Evolutionary conservation across 2,329 filamentous ascomycete species (phyloP).

Genomic region (Ophiognomonia clavigignenti-juglandacearum): DNA sequence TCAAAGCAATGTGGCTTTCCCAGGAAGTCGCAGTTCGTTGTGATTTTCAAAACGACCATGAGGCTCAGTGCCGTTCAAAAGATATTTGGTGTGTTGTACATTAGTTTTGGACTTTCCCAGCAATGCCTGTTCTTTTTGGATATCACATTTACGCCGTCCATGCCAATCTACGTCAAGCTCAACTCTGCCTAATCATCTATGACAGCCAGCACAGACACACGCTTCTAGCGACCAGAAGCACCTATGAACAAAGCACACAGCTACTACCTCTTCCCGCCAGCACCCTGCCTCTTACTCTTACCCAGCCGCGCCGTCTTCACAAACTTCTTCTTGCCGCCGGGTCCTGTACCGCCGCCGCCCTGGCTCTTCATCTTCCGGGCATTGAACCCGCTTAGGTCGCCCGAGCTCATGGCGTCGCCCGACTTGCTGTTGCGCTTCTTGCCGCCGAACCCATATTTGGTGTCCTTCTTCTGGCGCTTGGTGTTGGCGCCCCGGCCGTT

Average conservation of each 20-base stretch:
- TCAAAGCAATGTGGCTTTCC: too few relatives aligned
- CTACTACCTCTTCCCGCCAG: constrained; percentile 29
- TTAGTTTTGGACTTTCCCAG: too few relatives aligned
- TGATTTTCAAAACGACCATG: too few relatives aligned
- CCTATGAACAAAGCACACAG: not conserved
- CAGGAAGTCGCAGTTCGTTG: too few relatives aligned
- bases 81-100: too few relatives aligned
- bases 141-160: too few relatives aligned
- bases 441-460: constrained; percentile 91
- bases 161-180: too few relatives aligned
- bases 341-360: constrained; percentile 19
- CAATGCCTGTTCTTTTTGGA: too few relatives aligned
- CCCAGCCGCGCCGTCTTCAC: constrained; percentile 40
- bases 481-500: constrained; percentile 43
- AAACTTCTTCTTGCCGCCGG: constrained; percentile 26
- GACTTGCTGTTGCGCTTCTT: constrained; percentile 93
- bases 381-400: constrained; percentile 76
- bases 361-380: constrained; percentile 77
- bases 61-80: too few relatives aligned
- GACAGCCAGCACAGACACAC: too few relatives aligned
- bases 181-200: too few relatives aligned
- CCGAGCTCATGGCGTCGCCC: constrained; percentile 77
- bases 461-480: constrained; percentile 91
- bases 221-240: too few relatives aligned
- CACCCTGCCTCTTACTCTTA: constrained; percentile 47